Conservation (phyloP, 2,329 filamentous ascomycete genomes). For the Sporothrix variecibatus region DNA sequence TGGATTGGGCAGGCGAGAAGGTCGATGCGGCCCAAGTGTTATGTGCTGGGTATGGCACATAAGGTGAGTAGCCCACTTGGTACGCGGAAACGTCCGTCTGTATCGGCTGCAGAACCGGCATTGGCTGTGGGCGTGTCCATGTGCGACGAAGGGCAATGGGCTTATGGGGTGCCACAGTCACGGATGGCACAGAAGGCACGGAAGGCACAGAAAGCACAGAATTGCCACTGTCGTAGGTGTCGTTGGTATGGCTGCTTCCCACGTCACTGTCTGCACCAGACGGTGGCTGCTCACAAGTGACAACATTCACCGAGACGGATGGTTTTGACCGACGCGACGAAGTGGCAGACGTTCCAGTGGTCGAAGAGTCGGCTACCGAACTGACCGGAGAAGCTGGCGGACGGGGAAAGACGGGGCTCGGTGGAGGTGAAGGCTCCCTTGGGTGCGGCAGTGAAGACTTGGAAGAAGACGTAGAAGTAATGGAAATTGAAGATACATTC, state of each 20-base stretch:
- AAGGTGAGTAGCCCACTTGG: background rate
- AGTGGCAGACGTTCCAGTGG: background rate
- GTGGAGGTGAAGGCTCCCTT: slow-evolving; percentile 3
- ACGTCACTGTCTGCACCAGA: background rate
- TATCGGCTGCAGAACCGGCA: slow-evolving; percentile 5
- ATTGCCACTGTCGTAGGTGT: background rate
- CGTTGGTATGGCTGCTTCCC: background rate
- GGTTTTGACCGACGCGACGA: background rate
- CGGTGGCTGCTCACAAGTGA: background rate
- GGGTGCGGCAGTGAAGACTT: background rate
- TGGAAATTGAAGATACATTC: background rate
- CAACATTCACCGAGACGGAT: background rate
- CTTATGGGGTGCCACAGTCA: background rate
- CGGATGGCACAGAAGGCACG: background rate
- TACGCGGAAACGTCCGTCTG: slow-evolving; percentile 4
- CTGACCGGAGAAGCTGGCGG: background rate
- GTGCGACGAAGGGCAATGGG: slow-evolving; percentile 14
- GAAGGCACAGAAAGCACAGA: too few relatives aligned
- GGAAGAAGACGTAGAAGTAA: background rate
- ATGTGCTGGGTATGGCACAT: slow-evolving; percentile 1
- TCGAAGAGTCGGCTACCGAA: background rate
- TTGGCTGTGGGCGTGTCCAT: background rate
- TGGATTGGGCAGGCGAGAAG: background rate
- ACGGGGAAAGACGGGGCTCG: background rate
- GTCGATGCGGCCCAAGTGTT: background rate